A percentile compares a stretch with the other conserved stretches of the same genome.
phyloP scores from a whole-genome alignment of 805 yeast genomes.

The Pichia californica region DNA sequence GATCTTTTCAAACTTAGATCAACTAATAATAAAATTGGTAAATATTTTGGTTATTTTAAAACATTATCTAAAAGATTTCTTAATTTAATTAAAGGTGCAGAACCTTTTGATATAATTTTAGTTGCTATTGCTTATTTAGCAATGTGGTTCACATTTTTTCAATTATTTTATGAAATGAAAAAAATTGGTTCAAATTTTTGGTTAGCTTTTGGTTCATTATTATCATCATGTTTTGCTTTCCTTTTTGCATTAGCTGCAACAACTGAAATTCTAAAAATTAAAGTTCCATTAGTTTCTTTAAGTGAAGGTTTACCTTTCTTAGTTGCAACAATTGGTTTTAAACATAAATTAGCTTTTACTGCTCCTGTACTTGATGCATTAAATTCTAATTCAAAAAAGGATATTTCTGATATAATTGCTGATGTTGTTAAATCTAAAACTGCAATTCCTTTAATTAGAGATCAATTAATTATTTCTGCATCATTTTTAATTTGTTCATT shows the following conservation, averaged over 20 bases:
- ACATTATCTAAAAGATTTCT: constrained; percentile 35
- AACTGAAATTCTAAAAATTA: constrained; percentile 46
- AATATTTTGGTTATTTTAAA: constrained; percentile 46
- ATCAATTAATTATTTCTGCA: constrained; percentile 63
- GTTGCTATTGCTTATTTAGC: constrained; percentile 78
- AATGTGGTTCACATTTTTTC: constrained; percentile 77
- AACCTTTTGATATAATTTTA: constrained; percentile 75
- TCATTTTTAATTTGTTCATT: constrained; percentile 65
- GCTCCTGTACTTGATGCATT: constrained; percentile 44
- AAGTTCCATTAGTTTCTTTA: constrained; percentile 65
- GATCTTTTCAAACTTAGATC: constrained; percentile 57
- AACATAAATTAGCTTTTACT: constrained; percentile 72
- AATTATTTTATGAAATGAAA: constrained; percentile 70
- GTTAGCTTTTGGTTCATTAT: constrained; percentile 74
- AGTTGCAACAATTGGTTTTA: constrained; percentile 88
- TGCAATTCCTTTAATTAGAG: constrained; percentile 57
- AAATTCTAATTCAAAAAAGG: constrained; percentile 20
- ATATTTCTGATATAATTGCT: constrained; percentile 29
- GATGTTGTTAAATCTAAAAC: constrained; percentile 28
- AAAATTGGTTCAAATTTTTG: constrained; percentile 78
- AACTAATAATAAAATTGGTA: constrained; percentile 43
- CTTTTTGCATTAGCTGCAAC: constrained; percentile 67
- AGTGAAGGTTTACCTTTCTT: constrained; percentile 92
- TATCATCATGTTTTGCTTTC: constrained; percentile 78
- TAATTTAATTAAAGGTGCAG: constrained; percentile 60